Conservation (phyloP, 768 basidiomycete genomes). For the Pulveroboletus sp. region DNA sequence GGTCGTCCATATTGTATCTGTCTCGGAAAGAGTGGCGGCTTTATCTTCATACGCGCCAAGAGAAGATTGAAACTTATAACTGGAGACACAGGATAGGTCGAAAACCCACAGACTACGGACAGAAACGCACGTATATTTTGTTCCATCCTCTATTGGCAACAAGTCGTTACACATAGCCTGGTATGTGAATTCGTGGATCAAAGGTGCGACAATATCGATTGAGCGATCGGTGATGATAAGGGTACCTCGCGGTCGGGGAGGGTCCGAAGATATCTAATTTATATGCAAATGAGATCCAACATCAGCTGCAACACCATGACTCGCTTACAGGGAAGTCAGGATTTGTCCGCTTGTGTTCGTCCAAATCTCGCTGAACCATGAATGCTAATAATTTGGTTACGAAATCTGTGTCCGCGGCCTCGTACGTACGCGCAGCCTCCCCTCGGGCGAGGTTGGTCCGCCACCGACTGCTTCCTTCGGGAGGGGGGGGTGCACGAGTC, state of each 20-base stretch:
- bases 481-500: conserved; percentile 61
- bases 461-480: conserved; percentile 67
- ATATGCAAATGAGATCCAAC: not conserved
- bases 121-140: conserved; percentile 74
- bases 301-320: not conserved
- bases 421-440: conserved; percentile 59
- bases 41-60: conserved; percentile 85
- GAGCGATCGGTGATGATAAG: conserved; percentile 94
- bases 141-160: conserved; percentile 81
- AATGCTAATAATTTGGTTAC: conserved; percentile 78
- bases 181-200: conserved; percentile 97
- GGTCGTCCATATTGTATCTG: conserved; percentile 86
- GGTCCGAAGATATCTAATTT: conserved; percentile 49
- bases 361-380: conserved; percentile 77
- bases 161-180: conserved; percentile 98
- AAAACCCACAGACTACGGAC: conserved; percentile 8
- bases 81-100: conserved; percentile 27
- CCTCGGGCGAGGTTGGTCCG: conserved; percentile 78
- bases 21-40: conserved; percentile 77
- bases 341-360: conserved; percentile 82
- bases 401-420: conserved; percentile 70
- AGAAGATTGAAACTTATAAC: conserved; percentile 92
- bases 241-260: conserved; percentile 66
- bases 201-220: conserved; percentile 88
- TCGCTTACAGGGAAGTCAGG: conserved; percentile 78